A percentile compares a stretch with the other conserved stretches of the same genome.
phyloP scores from a whole-genome alignment of 495 filamentous ascomycete species.

The Penicillium simplicissimum region DNA sequence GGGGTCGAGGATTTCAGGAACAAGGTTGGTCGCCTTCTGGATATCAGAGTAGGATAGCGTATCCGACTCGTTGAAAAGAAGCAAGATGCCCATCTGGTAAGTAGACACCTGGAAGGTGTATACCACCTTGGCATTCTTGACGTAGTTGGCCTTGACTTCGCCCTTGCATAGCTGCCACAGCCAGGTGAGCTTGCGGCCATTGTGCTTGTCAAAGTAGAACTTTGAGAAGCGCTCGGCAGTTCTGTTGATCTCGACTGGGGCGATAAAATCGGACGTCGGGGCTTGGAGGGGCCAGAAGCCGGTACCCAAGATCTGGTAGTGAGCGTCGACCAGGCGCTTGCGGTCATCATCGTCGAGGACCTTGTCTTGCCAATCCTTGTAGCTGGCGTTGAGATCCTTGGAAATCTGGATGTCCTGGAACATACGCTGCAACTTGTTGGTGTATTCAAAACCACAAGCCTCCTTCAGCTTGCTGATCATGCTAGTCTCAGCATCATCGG shows the following conservation, averaged over 20 bases:
- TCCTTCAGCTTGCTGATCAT: conserved; percentile 99
- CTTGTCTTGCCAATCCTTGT: conserved; percentile 68
- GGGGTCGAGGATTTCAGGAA: conserved; percentile 79
- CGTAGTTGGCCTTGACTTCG: conserved; percentile 91
- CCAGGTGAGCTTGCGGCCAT: conserved; percentile 94
- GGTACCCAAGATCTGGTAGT: conserved; percentile 88
- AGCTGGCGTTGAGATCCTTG: conserved; percentile 88
- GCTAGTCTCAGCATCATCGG: conserved; percentile 95
- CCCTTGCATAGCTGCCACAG: conserved; percentile 98
- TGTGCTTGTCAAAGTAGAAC: conserved; percentile 96
- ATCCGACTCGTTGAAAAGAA: conserved; percentile 92
- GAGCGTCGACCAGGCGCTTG: conserved; percentile 66
- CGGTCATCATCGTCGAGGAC: conserved; percentile 61
- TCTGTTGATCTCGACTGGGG: conserved; percentile 78
- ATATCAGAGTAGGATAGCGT: conserved; percentile 87
- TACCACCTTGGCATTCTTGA: conserved; percentile 80
- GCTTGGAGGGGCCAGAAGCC: conserved; percentile 95
- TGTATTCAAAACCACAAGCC: conserved; percentile 98
- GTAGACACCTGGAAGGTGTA: conserved; percentile 98
- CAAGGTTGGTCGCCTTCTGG: conserved; percentile 72
- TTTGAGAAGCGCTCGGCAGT: conserved; percentile 85
- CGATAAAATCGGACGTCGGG: conserved; percentile 80
- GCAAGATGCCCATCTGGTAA: conserved; percentile 95
- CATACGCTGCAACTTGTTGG: conserved; percentile 99
- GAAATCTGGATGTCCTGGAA: conserved; percentile 99